Conservation (phyloP, 306 rosid genomes). For the Morella rubra region DNA sequence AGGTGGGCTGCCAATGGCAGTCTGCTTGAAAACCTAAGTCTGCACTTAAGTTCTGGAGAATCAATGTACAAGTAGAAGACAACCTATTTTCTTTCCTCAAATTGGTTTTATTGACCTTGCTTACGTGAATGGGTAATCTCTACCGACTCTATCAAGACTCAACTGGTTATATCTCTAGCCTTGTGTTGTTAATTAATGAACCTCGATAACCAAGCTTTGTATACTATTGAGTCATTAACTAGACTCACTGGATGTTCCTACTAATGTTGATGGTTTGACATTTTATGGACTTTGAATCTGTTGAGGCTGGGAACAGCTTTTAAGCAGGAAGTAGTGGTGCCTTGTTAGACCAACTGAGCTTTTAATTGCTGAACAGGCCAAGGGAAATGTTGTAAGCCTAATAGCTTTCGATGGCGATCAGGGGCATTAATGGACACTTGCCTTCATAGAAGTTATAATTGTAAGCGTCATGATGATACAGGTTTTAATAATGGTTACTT, state of each 20-base stretch:
- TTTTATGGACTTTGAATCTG: background rate
- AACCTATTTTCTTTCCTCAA: background rate
- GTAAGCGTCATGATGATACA: background rate
- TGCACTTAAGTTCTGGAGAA: background rate
- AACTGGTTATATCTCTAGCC: background rate
- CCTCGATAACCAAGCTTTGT: background rate
- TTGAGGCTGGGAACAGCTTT: background rate
- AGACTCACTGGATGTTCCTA: background rate
- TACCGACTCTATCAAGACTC: background rate
- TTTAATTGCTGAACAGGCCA: background rate
- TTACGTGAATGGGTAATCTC: background rate
- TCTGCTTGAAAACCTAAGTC: background rate
- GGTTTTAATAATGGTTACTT: background rate
- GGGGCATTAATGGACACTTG: background rate
- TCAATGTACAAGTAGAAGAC: background rate
- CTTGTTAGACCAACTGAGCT: background rate
- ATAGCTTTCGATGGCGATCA: background rate
- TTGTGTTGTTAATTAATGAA: background rate
- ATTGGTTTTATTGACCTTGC: background rate
- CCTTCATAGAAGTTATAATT: background rate
- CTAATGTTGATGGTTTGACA: background rate
- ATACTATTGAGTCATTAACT: background rate
- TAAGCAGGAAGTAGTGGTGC: no score
- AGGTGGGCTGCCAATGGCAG: background rate
- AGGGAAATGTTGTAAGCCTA: background rate